Conservation (phyloP, 2,329 filamentous ascomycete genomes). For the Alternaria dauci region DNA sequence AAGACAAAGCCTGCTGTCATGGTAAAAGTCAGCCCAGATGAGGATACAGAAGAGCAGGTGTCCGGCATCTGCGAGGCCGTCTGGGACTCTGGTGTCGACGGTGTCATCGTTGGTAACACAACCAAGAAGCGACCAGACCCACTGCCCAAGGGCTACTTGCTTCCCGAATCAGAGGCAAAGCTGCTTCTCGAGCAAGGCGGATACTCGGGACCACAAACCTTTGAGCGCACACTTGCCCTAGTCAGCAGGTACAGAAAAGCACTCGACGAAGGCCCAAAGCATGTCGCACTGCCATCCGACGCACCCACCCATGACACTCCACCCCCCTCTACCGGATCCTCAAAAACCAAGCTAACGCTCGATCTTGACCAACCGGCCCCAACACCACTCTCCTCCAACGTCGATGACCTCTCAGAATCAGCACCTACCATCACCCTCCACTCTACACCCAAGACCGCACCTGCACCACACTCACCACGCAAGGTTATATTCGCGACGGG, state of each 20-base stretch:
- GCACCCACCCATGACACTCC: conserved; percentile 15
- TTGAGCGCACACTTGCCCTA: conserved; percentile 77
- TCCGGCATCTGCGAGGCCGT: conserved; percentile 78
- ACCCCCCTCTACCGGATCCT: conserved; percentile 8
- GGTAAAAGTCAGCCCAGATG: conserved; percentile 98
- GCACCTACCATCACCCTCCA: conserved; percentile 37
- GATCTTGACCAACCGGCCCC: conserved; percentile 30
- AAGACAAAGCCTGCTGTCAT: conserved; percentile 82
- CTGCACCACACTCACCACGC: conserved; percentile 47
- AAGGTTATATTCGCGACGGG: conserved; percentile 95
- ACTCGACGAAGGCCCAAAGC: conserved; percentile 56
- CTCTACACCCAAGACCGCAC: conserved; percentile 28
- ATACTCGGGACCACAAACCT: conserved; percentile 90
- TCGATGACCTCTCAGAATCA: conserved; percentile 42
- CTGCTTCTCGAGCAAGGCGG: conserved; percentile 81
- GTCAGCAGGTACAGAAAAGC: conserved; percentile 77
- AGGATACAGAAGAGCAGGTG: conserved; percentile 85
- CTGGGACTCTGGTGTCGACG: conserved; percentile 79
- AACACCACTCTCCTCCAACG: conserved; percentile 30
- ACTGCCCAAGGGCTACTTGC: conserved; percentile 70
- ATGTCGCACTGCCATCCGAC: conserved; percentile 17
- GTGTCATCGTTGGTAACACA: conserved; percentile 96
- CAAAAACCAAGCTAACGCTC: conserved; percentile 28
- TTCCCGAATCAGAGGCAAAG: conserved; percentile 72
- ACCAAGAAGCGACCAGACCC: conserved; percentile 82